These are phyloP conservation scores for Xanthoparmelia taractica DNA, from an alignment of 495 filamentous ascomycete genomes.

Conservation along the genomic window DNA sequence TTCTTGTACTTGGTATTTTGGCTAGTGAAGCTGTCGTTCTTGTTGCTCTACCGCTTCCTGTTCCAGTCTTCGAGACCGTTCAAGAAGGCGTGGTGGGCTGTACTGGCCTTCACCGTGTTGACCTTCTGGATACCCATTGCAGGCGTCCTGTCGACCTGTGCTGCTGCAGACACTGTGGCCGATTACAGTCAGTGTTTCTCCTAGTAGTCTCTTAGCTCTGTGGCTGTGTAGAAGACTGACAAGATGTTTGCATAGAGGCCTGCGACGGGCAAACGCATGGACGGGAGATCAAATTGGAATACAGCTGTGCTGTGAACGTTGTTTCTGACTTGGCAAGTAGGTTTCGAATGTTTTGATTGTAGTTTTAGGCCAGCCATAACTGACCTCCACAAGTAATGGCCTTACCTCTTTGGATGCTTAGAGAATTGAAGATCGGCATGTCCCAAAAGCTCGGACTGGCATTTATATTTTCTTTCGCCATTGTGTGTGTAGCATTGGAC, in stretches of 20 bases:
- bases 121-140: conserved; percentile 12
- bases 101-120: conserved; percentile 10
- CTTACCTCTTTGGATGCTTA: conserved; percentile 8
- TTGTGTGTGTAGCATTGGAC: conserved; percentile 12
- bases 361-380: not conserved
- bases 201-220: not conserved
- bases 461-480: conserved; percentile 10
- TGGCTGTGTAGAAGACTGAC: not conserved
- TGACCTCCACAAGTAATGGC: conserved; percentile 13
- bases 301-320: conserved; percentile 8
- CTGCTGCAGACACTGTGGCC: conserved; percentile 8
- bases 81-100: conserved; percentile 13
- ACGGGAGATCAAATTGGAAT: conserved; percentile 5
- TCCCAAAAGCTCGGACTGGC: conserved; percentile 15
- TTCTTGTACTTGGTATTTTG: conserved; percentile 16
- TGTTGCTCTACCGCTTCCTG: conserved; percentile 13
- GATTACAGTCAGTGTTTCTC: conserved; percentile 10
- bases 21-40: conserved; percentile 12
- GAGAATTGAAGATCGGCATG: not conserved
- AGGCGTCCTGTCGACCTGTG: conserved; percentile 10
- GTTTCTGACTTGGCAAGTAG: conserved; percentile 15
- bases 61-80: conserved; percentile 12
- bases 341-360: not conserved
- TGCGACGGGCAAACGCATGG: conserved; percentile 5
- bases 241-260: not conserved